Evolutionary conservation across 306 rosid species (phyloP).

Genomic region (apple (Malus domestica)): ASM211411v1 NC_041802.1:20104501-20105000

Average conservation of each 20-base stretch:
- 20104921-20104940: constrained; percentile 68
- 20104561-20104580: constrained; percentile 55
- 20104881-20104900: constrained; percentile 66
- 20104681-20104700: too few relatives aligned
- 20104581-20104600: constrained; percentile 66
- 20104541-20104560: constrained; percentile 79
- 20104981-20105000: constrained; percentile 75
- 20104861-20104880: constrained; percentile 94
- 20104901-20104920: constrained; percentile 59
- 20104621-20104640: constrained; percentile 52
- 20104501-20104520: constrained; percentile 43
- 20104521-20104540: constrained; percentile 90
- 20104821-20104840: not conserved
- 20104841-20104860: constrained; percentile 70
- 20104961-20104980: constrained; percentile 59
- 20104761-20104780: not conserved
- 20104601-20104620: constrained; percentile 70
- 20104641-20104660: too few relatives aligned
- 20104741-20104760: not conserved
- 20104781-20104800: not conserved
- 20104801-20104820: not conserved
- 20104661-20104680: too few relatives aligned
- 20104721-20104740: not conserved
- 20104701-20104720: too few relatives aligned
- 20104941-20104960: constrained; percentile 84